phyloP scores from a whole-genome alignment of 177 flowering plant species.

The Vitis hybrid region DNA sequence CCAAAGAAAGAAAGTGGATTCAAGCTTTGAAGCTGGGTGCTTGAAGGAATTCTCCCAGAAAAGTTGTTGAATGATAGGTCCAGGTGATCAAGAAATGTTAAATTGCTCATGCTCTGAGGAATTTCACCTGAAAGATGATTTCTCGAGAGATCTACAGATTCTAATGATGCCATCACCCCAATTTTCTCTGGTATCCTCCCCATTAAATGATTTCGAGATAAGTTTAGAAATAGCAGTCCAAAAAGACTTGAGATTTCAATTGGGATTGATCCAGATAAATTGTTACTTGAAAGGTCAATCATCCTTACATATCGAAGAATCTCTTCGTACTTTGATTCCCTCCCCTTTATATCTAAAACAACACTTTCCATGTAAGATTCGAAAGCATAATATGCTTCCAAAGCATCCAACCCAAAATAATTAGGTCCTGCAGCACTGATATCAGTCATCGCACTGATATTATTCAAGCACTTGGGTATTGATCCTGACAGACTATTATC shows the following conservation, averaged over 20 bases:
- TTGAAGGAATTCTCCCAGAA: conserved; percentile 22
- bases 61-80: conserved; percentile 27
- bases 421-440: no score
- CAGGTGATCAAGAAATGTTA: conserved; percentile 11
- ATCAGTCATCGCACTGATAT: no score
- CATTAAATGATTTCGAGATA: conserved; percentile 10
- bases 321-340: neutral
- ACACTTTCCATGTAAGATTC: neutral
- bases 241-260: neutral
- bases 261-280: conserved; percentile 16
- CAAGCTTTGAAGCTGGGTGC: conserved; percentile 22
- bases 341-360: neutral
- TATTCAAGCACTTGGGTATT: neutral
- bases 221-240: neutral
- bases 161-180: conserved; percentile 1
- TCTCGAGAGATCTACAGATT: conserved; percentile 1
- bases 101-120: conserved; percentile 4
- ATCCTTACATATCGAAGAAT: conserved; percentile 9
- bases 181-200: conserved; percentile 9
- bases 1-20: neutral
- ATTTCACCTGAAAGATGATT: conserved; percentile 8
- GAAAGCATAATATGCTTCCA: no score
- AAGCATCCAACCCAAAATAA: no score
- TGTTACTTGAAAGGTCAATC: conserved; percentile 29
- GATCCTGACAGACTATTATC: conserved; percentile 3